Evolutionary conservation across 345 rosid species (phyloP).

Genomic region (Salix caprea): DNA sequence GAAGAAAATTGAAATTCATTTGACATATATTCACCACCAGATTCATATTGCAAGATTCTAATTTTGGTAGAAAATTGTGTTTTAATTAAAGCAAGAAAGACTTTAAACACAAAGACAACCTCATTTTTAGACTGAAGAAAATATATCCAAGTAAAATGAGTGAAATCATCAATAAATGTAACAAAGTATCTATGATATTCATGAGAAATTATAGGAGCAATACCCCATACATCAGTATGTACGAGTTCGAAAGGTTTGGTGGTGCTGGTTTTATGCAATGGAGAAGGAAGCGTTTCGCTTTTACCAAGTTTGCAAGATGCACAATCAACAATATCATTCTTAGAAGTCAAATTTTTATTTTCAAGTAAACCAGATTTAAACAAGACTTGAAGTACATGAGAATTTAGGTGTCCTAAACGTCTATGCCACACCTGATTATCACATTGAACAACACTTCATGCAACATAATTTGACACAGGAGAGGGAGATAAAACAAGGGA

Average conservation of each 20-base stretch:
- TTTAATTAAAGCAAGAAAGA: not conserved
- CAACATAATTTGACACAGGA: too few relatives aligned
- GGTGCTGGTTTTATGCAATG: too few relatives aligned
- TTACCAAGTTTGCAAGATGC: too few relatives aligned
- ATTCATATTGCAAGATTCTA: not conserved
- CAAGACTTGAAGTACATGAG: not conserved
- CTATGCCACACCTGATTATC: too few relatives aligned
- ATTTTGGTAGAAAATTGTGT: not conserved
- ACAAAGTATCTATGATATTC: not conserved
- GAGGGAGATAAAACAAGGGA: too few relatives aligned
- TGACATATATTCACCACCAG: conserved; percentile 7
- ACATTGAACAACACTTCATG: too few relatives aligned
- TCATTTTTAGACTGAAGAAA: not conserved
- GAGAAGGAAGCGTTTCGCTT: too few relatives aligned
- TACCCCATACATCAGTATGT: too few relatives aligned
- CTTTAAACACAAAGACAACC: not conserved
- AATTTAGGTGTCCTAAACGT: not conserved
- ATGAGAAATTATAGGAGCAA: too few relatives aligned
- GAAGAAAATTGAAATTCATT: conserved; percentile 1
- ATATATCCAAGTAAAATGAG: not conserved
- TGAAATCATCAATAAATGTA: not conserved
- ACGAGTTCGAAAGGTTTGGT: too few relatives aligned
- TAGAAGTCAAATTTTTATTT: not conserved
- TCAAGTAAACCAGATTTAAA: conserved; percentile 1
- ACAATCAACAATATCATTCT: too few relatives aligned